Evolutionary conservation across 2,329 filamentous ascomycete species (phyloP), one percentile per base, ranked within the genome.

Genomic region (Talaromyces marneffei): DNA sequence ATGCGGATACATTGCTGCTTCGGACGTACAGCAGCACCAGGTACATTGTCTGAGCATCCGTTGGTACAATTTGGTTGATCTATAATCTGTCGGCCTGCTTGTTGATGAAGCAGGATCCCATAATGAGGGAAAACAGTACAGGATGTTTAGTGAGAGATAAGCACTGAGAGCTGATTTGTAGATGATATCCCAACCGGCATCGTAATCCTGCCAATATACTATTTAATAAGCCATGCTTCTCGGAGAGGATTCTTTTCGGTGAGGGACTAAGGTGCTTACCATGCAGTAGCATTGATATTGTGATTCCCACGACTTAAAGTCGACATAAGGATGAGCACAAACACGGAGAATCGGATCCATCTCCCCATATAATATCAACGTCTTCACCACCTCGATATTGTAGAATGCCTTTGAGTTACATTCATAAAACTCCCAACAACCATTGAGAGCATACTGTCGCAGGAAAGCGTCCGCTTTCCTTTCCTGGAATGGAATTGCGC

Each of bases 61-160:
- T 40, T 59, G 57, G 33, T 59, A 59, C 20, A 59, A 14, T 18
- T 59, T 59, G n/a, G 44, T 59, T 1, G 31, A 39, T 20, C 46
- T 39, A 8, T 53, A 59, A 27, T 59, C 57, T 42, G 3, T 40
- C 37, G 18, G 23, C 5, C 4, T 31, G 33, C 7, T 42, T n/a
- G 8, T 2, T 37, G 31, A 23, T 12, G 42, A 58, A 14, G 16
- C 31, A 12, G 16, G 7, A 9, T 53, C 57, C 57, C 57, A 54
- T 40, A 59, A 40, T 16, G 18, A 6, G 6, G 57, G 57, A 35
- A 54, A 59, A 31, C 8, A 29, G 35, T 59, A 59, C 10, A 59
- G 23, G 4, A 31, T 59, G 18, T 59, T 59, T 5, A 59, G 33
- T 8, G 44, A 33, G 12, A 59, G 23, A 27, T 59, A 59, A 9